Conservation (phyloP, 257 asterid species). For the Jacaranda copaia region DNA sequence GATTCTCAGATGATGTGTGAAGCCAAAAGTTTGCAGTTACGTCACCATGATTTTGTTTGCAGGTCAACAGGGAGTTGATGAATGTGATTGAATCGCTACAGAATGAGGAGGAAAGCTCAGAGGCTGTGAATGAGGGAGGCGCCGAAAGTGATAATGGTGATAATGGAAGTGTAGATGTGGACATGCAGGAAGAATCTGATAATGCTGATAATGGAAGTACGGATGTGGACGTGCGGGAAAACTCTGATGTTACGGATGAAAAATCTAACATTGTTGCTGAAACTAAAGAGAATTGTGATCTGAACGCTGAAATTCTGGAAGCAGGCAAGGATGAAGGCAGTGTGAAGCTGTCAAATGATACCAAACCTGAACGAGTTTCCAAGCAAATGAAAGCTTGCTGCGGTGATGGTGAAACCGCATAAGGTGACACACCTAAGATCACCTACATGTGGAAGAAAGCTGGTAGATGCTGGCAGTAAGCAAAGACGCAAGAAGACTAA, state of each 20-base stretch:
- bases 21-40: conserved; percentile 12
- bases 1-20: conserved; percentile 2
- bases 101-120: conserved; percentile 58
- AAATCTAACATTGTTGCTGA: conserved; percentile 31
- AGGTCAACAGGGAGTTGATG: conserved; percentile 92
- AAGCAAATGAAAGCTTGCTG: conserved; percentile 39
- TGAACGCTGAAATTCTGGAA: conserved; percentile 41
- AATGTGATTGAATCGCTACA: conserved; percentile 69
- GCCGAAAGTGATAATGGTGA: conserved; percentile 39
- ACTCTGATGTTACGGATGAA: conserved; percentile 36
- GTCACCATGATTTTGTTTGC: conserved; percentile 33
- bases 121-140: conserved; percentile 42
- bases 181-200: conserved; percentile 39
- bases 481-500: conserved; percentile 3
- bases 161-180: conserved; percentile 21
- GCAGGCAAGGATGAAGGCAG: conserved; percentile 38
- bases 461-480: conserved; percentile 27
- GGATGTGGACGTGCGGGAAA: conserved; percentile 37
- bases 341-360: conserved; percentile 19
- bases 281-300: conserved; percentile 43
- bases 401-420: conserved; percentile 1
- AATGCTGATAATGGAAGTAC: conserved; percentile 24
- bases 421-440: conserved; percentile 38
- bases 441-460: conserved; percentile 22
- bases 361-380: conserved; percentile 34